Evolutionary conservation across 148 eudicot species (phyloP).

Genomic region (Rhododendron williamsianum): DNA sequence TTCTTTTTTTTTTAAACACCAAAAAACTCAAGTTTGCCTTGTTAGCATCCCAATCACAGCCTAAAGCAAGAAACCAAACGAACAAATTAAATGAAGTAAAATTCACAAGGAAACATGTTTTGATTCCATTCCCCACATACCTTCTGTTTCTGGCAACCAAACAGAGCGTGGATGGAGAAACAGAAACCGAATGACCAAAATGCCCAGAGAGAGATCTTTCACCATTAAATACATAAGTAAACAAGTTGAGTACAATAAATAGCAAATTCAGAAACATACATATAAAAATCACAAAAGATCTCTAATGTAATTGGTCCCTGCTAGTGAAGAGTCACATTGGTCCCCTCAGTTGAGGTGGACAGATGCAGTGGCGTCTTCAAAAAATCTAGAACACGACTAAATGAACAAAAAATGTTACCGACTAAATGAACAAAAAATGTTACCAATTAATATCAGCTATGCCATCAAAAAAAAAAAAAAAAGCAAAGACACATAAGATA

Average conservation of each 20-base stretch:
- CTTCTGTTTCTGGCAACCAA: slow-evolving; percentile 2
- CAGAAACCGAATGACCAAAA: neutral
- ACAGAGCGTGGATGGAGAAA: neutral
- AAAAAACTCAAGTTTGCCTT: neutral
- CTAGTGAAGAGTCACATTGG: too few relatives aligned
- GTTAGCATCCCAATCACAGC: neutral
- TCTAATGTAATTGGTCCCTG: neutral
- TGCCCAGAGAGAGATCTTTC: neutral
- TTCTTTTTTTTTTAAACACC: neutral
- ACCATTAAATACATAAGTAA: neutral
- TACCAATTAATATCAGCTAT: neutral
- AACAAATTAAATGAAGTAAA: neutral
- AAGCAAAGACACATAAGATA: neutral
- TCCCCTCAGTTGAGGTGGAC: neutral
- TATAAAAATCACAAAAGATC: too few relatives aligned
- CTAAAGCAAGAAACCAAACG: neutral
- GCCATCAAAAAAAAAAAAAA: too few relatives aligned
- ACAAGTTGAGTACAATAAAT: neutral
- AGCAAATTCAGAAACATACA: neutral
- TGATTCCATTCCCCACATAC: neutral
- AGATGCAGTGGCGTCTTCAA: neutral
- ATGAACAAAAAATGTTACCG: too few relatives aligned
- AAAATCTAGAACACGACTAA: neutral
- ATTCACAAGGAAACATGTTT: neutral
- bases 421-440: too few relatives aligned